Evolutionary conservation across 768 basidiomycete genomes (phyloP), one percentile per base, ranked within the genome.

Genomic region (Russula emetica): DNA sequence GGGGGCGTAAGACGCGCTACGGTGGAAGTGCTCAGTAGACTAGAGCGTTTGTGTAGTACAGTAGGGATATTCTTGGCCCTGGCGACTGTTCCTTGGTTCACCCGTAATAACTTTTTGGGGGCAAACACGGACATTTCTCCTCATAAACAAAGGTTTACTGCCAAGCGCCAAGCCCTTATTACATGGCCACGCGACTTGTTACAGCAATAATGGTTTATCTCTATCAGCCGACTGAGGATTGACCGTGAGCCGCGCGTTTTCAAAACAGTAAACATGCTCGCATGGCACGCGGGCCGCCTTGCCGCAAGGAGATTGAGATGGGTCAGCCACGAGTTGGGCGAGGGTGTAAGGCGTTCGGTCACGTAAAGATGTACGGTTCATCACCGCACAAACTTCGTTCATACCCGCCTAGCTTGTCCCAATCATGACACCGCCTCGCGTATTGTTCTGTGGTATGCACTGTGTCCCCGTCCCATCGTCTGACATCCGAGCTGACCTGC

Each of bases 1-100:
- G 98, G 64, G 96, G 94, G 34, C 88, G 94, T 72, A 98, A 98
- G 78, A 80, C 90, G 62, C 85, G 90, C 51, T 98, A 95, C 68
- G 90, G 91, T 34, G 38, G 26, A 55, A 78, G 78, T 58, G 69
- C 77, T 64, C 83, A 82, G 72, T 86, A 77, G 73, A 16, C 28
- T 53, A 67, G 55, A 30, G 20, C 18, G 26, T 40, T 58, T 44
- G 32, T 67, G 24, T 34, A 38, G 38, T 32, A 18, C 22, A 38
- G 47, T 40, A 30, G 47, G 58, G 38, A 7, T 13, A 32, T 11
- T 8, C 5, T 28, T 24, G 54, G n/a, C 58, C 4, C 16, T 34
- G 22, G n/a, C 40, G 34, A 59, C 36, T 18, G 26, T 58, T 38
- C 14, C 7, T 36, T 38, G 22, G 28, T 54, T 51, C 30, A 42